Base-by-base conservation (phyloP, 345 rosid genomes). In the Corchorus olitorius region DNA sequence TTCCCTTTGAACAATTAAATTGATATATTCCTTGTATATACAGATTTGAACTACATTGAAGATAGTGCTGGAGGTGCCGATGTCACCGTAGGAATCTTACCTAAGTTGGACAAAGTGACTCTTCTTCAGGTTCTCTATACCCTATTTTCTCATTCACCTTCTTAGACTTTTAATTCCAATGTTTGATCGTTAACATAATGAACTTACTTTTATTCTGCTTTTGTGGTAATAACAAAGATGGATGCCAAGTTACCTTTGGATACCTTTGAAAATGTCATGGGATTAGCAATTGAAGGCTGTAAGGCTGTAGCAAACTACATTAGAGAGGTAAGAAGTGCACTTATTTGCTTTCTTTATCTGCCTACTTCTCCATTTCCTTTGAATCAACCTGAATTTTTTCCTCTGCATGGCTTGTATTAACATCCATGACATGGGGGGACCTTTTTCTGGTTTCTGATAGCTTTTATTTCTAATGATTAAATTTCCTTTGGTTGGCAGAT, bases 11-110 rank as follows among this genome's bases (percentile, higher is more conserved):
- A 64, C n/a, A 22, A 50, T 71, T 33, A 41, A 74, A 48, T 9
- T 70, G 53, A 41, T 11, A 41, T 11, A n/a, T 34, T 56, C 56
- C n/a, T 70, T 72, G n/a, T 67, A 41, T 69, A 45, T 27, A 50
- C 87, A 92, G 94, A 96, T 86, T 81, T 92, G 60, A 92, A 93
- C 86, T 96, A 96, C 81, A 83, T 89, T 33, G 99, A 96, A 86
- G 97, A 96, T 76, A 90, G 97, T 77, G 98, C 97, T 16, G 99
- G 98, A 75, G 99, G 99, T 49, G 87, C 99, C 50, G 99, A 96
- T 85, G 95, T 92, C 65, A 93, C 98, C 2, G 93, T 96, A 22
- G 95, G 97, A 53, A 73, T 96, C 82, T 82, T 96, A 68, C 95
- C 98, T 59, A 89, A 90, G 77, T 72, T 91, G 86, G 94, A 93